phyloP scores from a whole-genome alignment of 2,329 filamentous ascomycete genomes.

The Sclerotinia nivalis region DNA sequence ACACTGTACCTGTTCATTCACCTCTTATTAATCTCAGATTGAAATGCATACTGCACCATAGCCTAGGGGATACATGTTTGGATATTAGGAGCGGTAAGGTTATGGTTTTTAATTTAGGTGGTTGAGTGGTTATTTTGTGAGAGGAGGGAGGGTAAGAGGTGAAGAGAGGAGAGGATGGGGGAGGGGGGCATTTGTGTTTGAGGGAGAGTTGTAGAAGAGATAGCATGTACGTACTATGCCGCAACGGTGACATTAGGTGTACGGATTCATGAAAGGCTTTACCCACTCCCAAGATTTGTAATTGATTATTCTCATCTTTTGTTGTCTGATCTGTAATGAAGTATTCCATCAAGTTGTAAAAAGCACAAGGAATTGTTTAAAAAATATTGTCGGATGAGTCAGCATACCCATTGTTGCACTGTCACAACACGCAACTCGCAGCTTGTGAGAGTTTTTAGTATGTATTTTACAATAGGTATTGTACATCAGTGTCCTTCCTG shows the following conservation, averaged over 20 bases:
- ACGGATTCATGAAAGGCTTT: too few species aligned
- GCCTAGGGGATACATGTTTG: background rate
- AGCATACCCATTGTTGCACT: constrained; percentile 2
- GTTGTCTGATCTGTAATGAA: too few species aligned
- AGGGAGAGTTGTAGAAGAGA: too few species aligned
- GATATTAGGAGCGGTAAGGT: background rate
- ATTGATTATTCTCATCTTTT: too few species aligned
- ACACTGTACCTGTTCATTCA: background rate
- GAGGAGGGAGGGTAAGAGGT: background rate
- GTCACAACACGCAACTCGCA: constrained; percentile 5
- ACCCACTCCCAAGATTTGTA: too few species aligned
- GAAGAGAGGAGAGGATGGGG: too few species aligned
- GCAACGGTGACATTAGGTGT: too few species aligned
- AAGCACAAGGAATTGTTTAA: too few species aligned
- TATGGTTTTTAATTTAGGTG: background rate
- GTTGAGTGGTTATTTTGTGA: background rate
- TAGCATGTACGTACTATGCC: too few species aligned
- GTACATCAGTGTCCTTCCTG: constrained; percentile 20
- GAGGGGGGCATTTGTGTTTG: too few species aligned
- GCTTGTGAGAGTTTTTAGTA: background rate
- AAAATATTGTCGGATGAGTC: background rate
- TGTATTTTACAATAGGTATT: constrained; percentile 24
- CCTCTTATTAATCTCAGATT: background rate
- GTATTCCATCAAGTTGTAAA: too few species aligned
- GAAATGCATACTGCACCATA: background rate